These are phyloP conservation scores for Purpureocillium lavendulum DNA, from an alignment of 2,329 filamentous ascomycete genomes.

Conservation along the genomic window DNA sequence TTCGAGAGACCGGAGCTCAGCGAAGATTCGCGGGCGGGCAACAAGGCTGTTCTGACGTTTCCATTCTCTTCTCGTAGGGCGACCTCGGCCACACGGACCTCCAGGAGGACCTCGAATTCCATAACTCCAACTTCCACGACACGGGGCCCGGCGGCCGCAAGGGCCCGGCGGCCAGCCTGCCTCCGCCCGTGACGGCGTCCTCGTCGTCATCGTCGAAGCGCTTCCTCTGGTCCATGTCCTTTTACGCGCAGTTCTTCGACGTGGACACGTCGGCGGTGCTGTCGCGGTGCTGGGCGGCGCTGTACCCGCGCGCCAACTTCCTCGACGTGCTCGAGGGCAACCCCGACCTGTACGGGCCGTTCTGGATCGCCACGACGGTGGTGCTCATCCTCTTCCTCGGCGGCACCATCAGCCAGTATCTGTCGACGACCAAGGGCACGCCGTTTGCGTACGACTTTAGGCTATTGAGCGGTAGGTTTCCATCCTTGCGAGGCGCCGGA, in stretches of 20 bases:
- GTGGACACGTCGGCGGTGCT: slow-evolving; percentile 90
- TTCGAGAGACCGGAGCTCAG: neutral
- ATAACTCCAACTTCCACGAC: slow-evolving; percentile 78
- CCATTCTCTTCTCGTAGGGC: slow-evolving; percentile 47
- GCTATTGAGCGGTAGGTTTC: slow-evolving; percentile 64
- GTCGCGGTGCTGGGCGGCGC: slow-evolving; percentile 75
- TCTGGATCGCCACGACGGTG: slow-evolving; percentile 98
- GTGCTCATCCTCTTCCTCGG: slow-evolving; percentile 92
- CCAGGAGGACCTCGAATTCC: slow-evolving; percentile 98
- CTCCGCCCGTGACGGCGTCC: slow-evolving; percentile 46
- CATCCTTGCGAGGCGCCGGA: too few relatives aligned
- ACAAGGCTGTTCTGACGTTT: neutral
- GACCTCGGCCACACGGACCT: slow-evolving; percentile 97
- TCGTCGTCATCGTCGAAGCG: slow-evolving; percentile 57
- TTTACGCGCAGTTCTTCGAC: slow-evolving; percentile 98
- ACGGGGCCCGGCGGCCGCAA: slow-evolving; percentile 40
- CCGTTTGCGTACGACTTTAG: slow-evolving; percentile 89
- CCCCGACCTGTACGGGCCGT: slow-evolving; percentile 90
- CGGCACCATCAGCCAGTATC: slow-evolving; percentile 88
- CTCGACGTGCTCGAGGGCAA: slow-evolving; percentile 96
- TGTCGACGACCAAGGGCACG: slow-evolving; percentile 57
- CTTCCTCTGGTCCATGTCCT: slow-evolving; percentile 84
- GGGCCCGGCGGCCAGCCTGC: slow-evolving; percentile 41
- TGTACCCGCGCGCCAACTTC: slow-evolving; percentile 90
- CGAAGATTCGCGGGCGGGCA: neutral